phyloP scores from a whole-genome alignment of 2,329 filamentous ascomycete species.

The Hypoxylon sp. region DNA sequence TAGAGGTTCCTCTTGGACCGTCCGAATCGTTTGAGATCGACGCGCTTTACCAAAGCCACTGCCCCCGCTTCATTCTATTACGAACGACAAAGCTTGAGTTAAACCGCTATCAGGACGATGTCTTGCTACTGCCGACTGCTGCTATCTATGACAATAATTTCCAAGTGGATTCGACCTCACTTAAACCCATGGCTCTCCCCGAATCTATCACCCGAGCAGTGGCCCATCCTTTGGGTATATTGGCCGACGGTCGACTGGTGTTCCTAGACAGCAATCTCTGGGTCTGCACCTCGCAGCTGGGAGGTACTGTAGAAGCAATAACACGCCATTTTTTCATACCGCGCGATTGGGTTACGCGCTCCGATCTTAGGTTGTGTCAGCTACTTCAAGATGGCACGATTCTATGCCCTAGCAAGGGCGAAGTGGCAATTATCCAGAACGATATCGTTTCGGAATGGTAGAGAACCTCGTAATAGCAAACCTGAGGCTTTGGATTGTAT shows the following conservation, averaged over 20 bases:
- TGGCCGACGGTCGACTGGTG: constrained; percentile 21
- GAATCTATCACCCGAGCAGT: neutral
- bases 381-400: constrained; percentile 37
- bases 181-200: neutral
- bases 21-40: constrained; percentile 6
- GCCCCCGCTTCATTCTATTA: constrained; percentile 9
- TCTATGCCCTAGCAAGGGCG: constrained; percentile 40
- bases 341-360: constrained; percentile 41
- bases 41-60: constrained; percentile 7
- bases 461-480: neutral
- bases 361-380: constrained; percentile 31
- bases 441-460: constrained; percentile 36
- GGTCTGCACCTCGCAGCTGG: constrained; percentile 36
- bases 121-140: constrained; percentile 1
- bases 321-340: constrained; percentile 45
- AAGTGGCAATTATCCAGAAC: constrained; percentile 34
- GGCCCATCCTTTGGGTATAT: constrained; percentile 34
- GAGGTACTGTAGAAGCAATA: neutral
- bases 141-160: neutral
- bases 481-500: neutral
- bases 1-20: neutral
- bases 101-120: neutral
- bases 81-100: constrained; percentile 34
- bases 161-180: neutral
- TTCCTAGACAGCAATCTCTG: constrained; percentile 41